Evolutionary conservation across 75 land plant genomes (phyloP).

Genomic region (Chamaecyparis obtusa): DNA sequence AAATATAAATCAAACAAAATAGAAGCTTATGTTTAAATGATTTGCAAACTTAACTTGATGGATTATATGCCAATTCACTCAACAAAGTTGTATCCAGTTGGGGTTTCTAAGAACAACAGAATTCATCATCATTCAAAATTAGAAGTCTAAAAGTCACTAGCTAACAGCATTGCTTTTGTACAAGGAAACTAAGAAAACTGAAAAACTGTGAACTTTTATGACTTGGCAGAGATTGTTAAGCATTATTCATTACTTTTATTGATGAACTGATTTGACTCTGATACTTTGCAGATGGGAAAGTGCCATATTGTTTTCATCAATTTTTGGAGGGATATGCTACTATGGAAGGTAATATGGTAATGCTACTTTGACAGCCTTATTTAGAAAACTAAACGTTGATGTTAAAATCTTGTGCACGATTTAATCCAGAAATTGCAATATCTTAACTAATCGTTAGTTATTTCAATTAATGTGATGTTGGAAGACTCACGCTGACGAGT

Average conservation of each 20-base stretch:
- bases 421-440: too few species aligned
- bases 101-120: neutral
- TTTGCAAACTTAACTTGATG: neutral
- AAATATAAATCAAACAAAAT: too few species aligned
- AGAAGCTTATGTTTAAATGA: neutral
- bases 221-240: neutral
- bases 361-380: neutral
- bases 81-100: neutral
- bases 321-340: conserved; percentile 91
- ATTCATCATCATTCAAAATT: neutral
- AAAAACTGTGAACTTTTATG: neutral
- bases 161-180: neutral
- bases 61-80: neutral
- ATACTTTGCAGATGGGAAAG: conserved; percentile 78
- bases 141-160: neutral
- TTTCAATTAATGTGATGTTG: neutral
- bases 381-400: neutral
- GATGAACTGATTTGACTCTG: neutral
- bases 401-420: too few species aligned
- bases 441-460: neutral
- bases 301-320: conserved; percentile 74
- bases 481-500: neutral
- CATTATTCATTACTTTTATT: neutral
- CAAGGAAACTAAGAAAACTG: neutral
- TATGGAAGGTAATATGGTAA: conserved; percentile 60